These are phyloP conservation scores for Candida nanaspora DNA, from an alignment of 805 yeast genomes.

Conservation along the genomic window DNA sequence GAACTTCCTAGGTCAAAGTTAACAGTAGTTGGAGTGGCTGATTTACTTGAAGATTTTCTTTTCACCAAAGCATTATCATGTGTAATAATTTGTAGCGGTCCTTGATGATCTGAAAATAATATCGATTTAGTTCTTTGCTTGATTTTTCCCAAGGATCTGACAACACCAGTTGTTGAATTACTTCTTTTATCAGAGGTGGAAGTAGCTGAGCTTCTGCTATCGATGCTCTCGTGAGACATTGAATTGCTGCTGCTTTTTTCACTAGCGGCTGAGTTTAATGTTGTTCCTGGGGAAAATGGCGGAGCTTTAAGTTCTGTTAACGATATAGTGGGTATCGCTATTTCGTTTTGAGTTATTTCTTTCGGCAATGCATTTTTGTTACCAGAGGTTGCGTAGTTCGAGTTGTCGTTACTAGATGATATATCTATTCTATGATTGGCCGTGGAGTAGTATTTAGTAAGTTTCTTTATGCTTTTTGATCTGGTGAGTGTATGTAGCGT, in stretches of 20 bases:
- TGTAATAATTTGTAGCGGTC: not conserved
- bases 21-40: conserved; percentile 5
- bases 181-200: not conserved
- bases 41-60: conserved; percentile 2
- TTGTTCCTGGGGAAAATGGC: not conserved
- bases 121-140: conserved; percentile 11
- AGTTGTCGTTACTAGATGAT: not conserved
- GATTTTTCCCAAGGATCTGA: conserved; percentile 8
- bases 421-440: not conserved
- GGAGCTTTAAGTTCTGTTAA: not conserved
- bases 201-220: not conserved
- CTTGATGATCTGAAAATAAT: conserved; percentile 11
- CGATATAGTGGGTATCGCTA: not conserved
- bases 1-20: conserved; percentile 7
- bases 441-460: not conserved
- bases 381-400: no score
- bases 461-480: not conserved
- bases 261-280: not conserved
- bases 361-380: no score
- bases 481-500: not conserved
- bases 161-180: not conserved
- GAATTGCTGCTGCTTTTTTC: not conserved
- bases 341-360: no score
- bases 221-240: not conserved
- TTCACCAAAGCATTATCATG: not conserved